A percentile compares a stretch with the other conserved stretches of the same genome.
These are phyloP conservation scores for Podospora pseudoanserina DNA, from an alignment of 495 filamentous ascomycete genomes.

Conservation along the genomic window DNA sequence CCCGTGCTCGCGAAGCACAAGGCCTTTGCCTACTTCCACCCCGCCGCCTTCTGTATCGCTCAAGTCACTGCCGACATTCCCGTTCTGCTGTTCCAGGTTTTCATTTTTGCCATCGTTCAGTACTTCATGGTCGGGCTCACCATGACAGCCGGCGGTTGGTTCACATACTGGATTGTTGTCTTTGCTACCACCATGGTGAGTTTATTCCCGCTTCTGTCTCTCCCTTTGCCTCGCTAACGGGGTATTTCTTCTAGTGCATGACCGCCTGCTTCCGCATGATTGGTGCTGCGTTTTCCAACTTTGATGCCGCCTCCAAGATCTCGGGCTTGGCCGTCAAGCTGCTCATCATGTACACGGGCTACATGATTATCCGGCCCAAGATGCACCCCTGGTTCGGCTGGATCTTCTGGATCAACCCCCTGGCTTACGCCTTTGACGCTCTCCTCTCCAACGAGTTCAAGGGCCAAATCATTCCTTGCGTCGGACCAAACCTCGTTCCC, in stretches of 20 bases:
- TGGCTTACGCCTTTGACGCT: slow-evolving; percentile 70
- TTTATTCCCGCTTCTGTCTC: slow-evolving; percentile 24
- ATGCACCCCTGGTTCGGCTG: slow-evolving; percentile 78
- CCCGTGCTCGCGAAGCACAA: slow-evolving; percentile 82
- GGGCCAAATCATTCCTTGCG: slow-evolving; percentile 46
- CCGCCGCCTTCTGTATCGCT: slow-evolving; percentile 72
- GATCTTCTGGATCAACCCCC: slow-evolving; percentile 72
- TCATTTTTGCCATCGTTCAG: slow-evolving; percentile 68
- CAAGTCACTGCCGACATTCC: slow-evolving; percentile 76
- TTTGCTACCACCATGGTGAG: slow-evolving; percentile 58
- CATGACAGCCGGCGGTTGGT: slow-evolving; percentile 70
- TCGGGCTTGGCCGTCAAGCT: slow-evolving; percentile 58
- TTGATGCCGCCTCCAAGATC: slow-evolving; percentile 54
- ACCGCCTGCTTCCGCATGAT: slow-evolving; percentile 69
- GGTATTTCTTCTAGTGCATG: slow-evolving; percentile 15
- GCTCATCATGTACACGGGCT: slow-evolving; percentile 71
- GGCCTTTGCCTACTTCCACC: slow-evolving; percentile 75
- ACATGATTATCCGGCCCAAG: slow-evolving; percentile 62
- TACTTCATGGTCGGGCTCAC: slow-evolving; percentile 72
- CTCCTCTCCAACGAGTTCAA: slow-evolving; percentile 69
- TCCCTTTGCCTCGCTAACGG: slow-evolving; percentile 46
- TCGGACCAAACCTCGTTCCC: slow-evolving; percentile 53
- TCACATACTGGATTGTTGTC: slow-evolving; percentile 62
- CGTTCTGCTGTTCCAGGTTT: slow-evolving; percentile 64
- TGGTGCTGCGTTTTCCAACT: slow-evolving; percentile 58